These are phyloP conservation scores for Gautieria morchelliformis DNA, from an alignment of 768 basidiomycete species.

Conservation along the genomic window DNA sequence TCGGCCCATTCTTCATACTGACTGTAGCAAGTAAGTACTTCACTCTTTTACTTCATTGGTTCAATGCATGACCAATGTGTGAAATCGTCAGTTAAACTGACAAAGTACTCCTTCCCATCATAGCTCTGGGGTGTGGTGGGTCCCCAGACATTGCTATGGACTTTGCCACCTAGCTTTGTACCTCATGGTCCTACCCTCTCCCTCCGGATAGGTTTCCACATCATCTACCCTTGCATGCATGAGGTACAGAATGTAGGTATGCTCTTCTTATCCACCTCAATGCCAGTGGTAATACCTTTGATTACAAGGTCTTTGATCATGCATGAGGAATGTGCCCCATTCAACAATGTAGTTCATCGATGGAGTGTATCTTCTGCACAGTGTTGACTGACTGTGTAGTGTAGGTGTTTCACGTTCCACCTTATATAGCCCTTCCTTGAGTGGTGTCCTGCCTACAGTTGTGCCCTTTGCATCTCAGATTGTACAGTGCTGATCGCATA, in stretches of 20 bases:
- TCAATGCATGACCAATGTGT: too few relatives aligned
- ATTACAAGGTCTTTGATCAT: conserved; percentile 11
- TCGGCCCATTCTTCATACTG: conserved; percentile 20
- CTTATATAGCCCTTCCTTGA: conserved; percentile 15
- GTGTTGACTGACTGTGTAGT: neutral
- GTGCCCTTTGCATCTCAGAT: conserved; percentile 9
- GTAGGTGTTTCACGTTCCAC: conserved; percentile 8
- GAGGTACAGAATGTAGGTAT: conserved; percentile 18
- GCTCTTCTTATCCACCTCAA: conserved; percentile 17
- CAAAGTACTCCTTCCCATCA: too few relatives aligned
- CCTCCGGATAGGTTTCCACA: too few relatives aligned
- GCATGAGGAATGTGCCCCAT: conserved; percentile 24
- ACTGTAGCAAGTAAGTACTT: too few relatives aligned
- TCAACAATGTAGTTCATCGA: conserved; percentile 27
- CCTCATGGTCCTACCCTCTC: too few relatives aligned
- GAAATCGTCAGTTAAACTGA: conserved; percentile 25
- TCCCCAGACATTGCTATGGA: conserved; percentile 28
- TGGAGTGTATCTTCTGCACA: conserved; percentile 11
- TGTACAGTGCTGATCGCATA: conserved; percentile 10
- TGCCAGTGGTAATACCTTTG: conserved; percentile 18
- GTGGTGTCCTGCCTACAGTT: conserved; percentile 11
- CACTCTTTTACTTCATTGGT: too few relatives aligned
- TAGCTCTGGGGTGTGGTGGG: too few relatives aligned
- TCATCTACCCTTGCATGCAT: conserved; percentile 22
- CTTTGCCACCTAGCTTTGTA: conserved; percentile 26